These are phyloP conservation scores for Macrocybe gigantea DNA, from an alignment of 768 basidiomycete genomes.

Conservation along the genomic window DNA sequence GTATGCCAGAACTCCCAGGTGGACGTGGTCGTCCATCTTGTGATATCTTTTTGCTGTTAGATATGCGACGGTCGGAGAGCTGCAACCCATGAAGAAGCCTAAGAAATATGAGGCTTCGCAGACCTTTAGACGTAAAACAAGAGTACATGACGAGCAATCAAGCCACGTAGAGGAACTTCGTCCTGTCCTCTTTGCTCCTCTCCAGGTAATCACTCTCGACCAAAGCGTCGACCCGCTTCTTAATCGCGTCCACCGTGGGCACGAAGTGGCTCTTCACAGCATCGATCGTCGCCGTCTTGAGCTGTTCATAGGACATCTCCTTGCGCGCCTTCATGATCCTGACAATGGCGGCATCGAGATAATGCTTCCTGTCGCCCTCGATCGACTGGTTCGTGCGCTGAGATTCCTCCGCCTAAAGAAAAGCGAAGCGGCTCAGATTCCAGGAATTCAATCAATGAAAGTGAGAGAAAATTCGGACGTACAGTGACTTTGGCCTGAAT, in stretches of 20 bases:
- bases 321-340: slow-evolving; percentile 94
- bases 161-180: slow-evolving; percentile 76
- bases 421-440: slow-evolving; percentile 1
- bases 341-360: slow-evolving; percentile 92
- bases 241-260: slow-evolving; percentile 81
- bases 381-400: slow-evolving; percentile 77
- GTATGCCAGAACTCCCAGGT: too few species aligned
- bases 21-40: too few species aligned
- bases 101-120: not conserved
- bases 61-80: not conserved
- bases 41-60: too few species aligned
- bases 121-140: too few species aligned
- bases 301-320: slow-evolving; percentile 70
- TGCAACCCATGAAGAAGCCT: not conserved
- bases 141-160: slow-evolving; percentile 19
- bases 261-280: slow-evolving; percentile 86
- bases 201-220: slow-evolving; percentile 86
- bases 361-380: slow-evolving; percentile 79
- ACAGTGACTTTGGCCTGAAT: slow-evolving; percentile 94
- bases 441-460: not conserved
- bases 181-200: slow-evolving; percentile 67
- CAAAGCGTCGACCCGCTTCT: slow-evolving; percentile 73
- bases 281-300: slow-evolving; percentile 80
- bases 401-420: slow-evolving; percentile 75
- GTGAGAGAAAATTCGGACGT: slow-evolving; percentile 18